These are phyloP conservation scores for Pseudogymnoascus destructans DNA, from an alignment of 2,329 filamentous ascomycete species.

Conservation along the genomic window DNA sequence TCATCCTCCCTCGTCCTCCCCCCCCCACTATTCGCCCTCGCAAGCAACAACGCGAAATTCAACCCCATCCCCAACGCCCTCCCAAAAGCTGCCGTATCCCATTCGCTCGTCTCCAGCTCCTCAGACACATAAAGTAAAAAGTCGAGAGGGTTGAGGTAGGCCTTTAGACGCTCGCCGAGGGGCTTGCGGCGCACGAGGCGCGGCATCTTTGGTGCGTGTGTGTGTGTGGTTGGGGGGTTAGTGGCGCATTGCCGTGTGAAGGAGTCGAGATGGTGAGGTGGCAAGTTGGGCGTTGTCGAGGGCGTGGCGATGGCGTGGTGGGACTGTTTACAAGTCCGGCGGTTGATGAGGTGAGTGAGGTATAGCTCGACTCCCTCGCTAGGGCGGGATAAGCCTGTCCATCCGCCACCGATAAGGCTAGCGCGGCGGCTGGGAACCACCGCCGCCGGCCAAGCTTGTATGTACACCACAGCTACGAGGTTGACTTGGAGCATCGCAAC, in stretches of 20 bases:
- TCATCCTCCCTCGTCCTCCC: conserved; percentile 49
- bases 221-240: neutral
- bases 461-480: neutral
- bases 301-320: neutral
- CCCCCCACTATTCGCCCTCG: conserved; percentile 58
- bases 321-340: neutral
- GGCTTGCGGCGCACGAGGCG: conserved; percentile 72
- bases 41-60: conserved; percentile 71
- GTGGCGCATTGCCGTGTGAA: neutral
- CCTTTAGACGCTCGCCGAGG: conserved; percentile 65
- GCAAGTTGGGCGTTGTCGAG: neutral
- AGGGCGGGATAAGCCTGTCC: neutral
- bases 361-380: neutral
- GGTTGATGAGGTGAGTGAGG: neutral
- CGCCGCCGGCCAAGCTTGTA: neutral
- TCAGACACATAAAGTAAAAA: conserved; percentile 84
- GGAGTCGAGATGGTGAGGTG: neutral
- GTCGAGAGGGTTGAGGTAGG: conserved; percentile 76
- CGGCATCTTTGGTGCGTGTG: conserved; percentile 49
- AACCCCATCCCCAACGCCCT: conserved; percentile 60
- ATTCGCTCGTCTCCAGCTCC: conserved; percentile 81
- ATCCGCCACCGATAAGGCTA: neutral
- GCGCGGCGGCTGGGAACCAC: neutral
- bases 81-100: conserved; percentile 71
- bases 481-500: neutral